Evolutionary conservation across 2,329 filamentous ascomycete genomes (phyloP), one percentile per base, ranked within the genome.

Genomic region (Aspergillus texensis): DNA sequence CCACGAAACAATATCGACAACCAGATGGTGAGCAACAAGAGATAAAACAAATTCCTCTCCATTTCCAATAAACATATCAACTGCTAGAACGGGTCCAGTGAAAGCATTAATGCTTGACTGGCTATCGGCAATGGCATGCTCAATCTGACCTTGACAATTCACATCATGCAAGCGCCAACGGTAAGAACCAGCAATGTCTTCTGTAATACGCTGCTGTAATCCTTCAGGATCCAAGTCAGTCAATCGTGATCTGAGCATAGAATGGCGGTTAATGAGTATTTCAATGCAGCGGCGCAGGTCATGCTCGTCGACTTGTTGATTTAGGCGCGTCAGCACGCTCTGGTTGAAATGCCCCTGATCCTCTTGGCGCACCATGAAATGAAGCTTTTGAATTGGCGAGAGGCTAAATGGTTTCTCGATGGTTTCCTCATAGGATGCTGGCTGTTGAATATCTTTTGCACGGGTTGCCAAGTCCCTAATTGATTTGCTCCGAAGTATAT

Each of bases 401-500:
- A 79, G 66, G 6, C 67, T 69, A 45, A 79, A 79, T 19, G 70
- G 67, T 56, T 71, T 62, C 12, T 77, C 71, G 2, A 74, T 58
- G 10, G 60, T 64, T 57, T 79, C 75, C 50, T 78, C 67, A 41
- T 79, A 80, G 34, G 75, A 71, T 6, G 69, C 68, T 41, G 74
- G 72, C 54, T 67, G 68, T n/a, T 69, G 67, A 41, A 77, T 72
- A 12, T 71, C 63, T 39, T 72, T 77, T 4, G 71, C 74, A 14
- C 69, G 72, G 1, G 66, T 66, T 5, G 77, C 75, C 45, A 80
- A 62, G 12, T 78, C 75, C 28, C 66, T 70, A 41, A 84, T 81
- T 1, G 82, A 84, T 62, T 80, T 81, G 70, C 79, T 80, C 19
- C 78, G 80, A 36, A 84, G 71, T 3, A 84, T 77, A 28, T 83